Base-by-base conservation (phyloP, 2,329 filamentous ascomycete species). In the Thielaviopsis ethacetica region DNA sequence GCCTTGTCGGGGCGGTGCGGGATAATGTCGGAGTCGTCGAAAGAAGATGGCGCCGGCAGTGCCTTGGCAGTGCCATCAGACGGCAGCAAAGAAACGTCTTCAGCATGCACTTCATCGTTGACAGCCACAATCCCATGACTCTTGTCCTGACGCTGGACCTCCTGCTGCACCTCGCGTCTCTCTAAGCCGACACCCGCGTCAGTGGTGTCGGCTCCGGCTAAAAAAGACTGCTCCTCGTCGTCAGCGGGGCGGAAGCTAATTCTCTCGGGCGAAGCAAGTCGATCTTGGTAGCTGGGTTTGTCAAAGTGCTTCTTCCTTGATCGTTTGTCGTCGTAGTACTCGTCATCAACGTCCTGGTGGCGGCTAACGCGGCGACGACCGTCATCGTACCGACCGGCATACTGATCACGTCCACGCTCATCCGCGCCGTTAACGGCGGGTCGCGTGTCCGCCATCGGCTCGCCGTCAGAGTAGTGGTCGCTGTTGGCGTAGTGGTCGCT, bases 141-240 rank as follows among this genome's bases (percentile, higher is more conserved):
- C 9, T 41, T 41, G 34, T 41, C 34, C 34, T 41, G 34, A 41
- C 34, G 34, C 34, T 41, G 34, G 34, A 41, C 34, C 34, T 12
- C 15, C 34, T 41, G 34, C 34, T 12, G 10, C 34, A 12, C 34
- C 4, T 10, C 9, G 9, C 15, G 56, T 73, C 73, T 75, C 71
- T 26, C 6, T 26, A 78, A 68, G 78, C 82, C 81, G 80, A 73
- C 81, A 84, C 81, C 80, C 75, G 77, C 79, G 81, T 81, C 81
- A 80, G 78, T 75, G 77, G 76, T 84, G 77, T 74, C 81, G 81
- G 82, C 79, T 76, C 79, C 81, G 84, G 71, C 82, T 84, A 84
- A 83, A 83, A 84, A 84, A 84, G 80, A 80, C 72, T 76, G 70
- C 69, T 73, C 71, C 62, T 62, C 62, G 50, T 63, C 58, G 54